Evolutionary conservation across 805 yeast species (phyloP).

Genomic region (Tetrapisispora fleetii): DNA sequence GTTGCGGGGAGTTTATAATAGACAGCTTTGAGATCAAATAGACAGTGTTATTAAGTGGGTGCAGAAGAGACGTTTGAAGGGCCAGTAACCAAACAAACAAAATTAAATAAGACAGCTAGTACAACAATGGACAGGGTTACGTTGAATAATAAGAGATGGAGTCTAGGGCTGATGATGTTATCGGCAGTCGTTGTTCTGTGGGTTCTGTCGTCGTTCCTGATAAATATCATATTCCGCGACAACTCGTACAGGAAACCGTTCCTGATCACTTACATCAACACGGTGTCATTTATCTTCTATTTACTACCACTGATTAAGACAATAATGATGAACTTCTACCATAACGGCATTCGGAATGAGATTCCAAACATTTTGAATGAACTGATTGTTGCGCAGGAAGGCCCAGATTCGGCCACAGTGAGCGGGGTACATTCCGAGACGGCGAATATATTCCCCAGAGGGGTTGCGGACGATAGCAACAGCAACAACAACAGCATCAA

Average conservation of each 20-base stretch:
- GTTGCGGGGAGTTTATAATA: too few species aligned
- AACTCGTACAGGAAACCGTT: conserved; percentile 78
- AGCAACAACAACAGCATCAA: too few species aligned
- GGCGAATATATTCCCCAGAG: too few species aligned
- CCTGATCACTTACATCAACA: conserved; percentile 83
- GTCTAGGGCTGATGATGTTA: conserved; percentile 64
- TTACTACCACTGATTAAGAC: conserved; percentile 40
- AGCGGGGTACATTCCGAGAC: background rate
- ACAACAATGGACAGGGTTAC: conserved; percentile 4
- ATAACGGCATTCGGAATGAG: conserved; percentile 25
- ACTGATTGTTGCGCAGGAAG: conserved; percentile 26
- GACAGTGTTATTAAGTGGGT: too few species aligned
- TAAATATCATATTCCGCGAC: conserved; percentile 65
- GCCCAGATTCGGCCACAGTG: conserved; percentile 3
- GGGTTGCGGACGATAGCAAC: too few species aligned
- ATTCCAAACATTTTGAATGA: conserved; percentile 20
- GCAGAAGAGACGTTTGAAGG: too few species aligned
- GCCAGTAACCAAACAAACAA: too few species aligned
- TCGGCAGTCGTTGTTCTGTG: conserved; percentile 73
- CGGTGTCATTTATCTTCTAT: conserved; percentile 74
- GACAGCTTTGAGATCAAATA: too few species aligned
- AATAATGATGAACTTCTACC: conserved; percentile 27
- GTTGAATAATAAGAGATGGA: conserved; percentile 40
- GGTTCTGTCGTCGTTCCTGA: conserved; percentile 83
- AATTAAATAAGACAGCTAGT: too few species aligned